Evolutionary conservation across 805 yeast species (phyloP).

Genomic region (Kazachstania viticola): DNA sequence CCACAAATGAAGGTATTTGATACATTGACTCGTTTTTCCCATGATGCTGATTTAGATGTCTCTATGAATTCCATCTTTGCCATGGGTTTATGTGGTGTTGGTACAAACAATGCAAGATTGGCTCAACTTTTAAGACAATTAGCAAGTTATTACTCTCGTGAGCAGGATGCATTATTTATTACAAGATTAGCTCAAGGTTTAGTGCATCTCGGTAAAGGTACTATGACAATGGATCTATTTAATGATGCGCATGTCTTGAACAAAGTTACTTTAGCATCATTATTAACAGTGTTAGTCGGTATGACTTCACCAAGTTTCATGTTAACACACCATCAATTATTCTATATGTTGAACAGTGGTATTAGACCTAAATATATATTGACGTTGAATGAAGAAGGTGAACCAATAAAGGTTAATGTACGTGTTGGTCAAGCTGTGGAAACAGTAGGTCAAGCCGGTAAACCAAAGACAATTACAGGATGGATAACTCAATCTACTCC

Average conservation of each 20-base stretch:
- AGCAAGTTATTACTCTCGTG: conserved; percentile 85
- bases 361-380: conserved; percentile 87
- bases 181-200: conserved; percentile 93
- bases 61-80: conserved; percentile 91
- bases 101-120: conserved; percentile 95
- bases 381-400: conserved; percentile 82
- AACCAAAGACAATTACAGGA: conserved; percentile 96
- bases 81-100: conserved; percentile 98
- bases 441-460: conserved; percentile 98
- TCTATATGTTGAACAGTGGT: conserved; percentile 79
- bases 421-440: conserved; percentile 99
- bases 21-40: conserved; percentile 90
- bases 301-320: conserved; percentile 81
- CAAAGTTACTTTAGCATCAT: conserved; percentile 80
- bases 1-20: conserved; percentile 97
- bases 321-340: conserved; percentile 68
- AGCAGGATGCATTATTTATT: conserved; percentile 81
- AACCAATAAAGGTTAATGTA: conserved; percentile 89
- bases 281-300: conserved; percentile 74
- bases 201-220: conserved; percentile 92
- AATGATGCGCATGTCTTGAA: conserved; percentile 80
- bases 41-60: conserved; percentile 87
- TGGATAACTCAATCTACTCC: conserved; percentile 99
- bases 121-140: conserved; percentile 92
- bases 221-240: conserved; percentile 79